phyloP scores from a whole-genome alignment of 169 alveolate genomes.

The Cryptosporidium ubiquitum region DNA sequence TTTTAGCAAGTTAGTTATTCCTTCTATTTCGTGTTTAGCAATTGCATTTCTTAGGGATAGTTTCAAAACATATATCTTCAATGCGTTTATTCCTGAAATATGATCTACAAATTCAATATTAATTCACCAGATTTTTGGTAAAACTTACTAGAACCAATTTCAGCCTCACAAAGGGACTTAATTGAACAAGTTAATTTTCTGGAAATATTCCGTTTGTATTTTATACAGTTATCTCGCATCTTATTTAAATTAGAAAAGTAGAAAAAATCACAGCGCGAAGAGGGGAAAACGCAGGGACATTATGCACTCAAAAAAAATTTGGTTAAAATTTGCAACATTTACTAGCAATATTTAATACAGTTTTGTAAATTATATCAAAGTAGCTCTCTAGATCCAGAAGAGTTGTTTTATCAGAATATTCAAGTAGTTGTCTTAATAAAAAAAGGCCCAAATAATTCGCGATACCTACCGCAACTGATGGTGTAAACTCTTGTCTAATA shows the following conservation, averaged over 20 bases:
- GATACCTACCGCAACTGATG: not conserved
- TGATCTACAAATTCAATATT: not conserved
- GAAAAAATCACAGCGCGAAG: not conserved
- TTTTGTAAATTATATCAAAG: not conserved
- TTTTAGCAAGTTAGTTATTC: not conserved
- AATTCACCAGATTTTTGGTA: no score
- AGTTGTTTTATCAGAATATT: not conserved
- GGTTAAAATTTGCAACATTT: not conserved
- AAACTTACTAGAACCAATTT: conserved; percentile 4
- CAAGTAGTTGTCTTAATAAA: not conserved
- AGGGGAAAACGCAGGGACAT: not conserved
- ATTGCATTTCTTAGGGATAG: conserved; percentile 41
- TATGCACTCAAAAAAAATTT: not conserved
- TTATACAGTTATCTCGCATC: not conserved
- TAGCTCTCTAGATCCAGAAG: not conserved
- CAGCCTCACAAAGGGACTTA: conserved; percentile 20
- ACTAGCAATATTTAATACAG: not conserved
- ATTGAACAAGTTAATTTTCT: not conserved
- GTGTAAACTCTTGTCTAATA: conserved; percentile 13
- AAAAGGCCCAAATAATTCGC: conserved; percentile 8
- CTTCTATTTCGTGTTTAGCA: conserved; percentile 8
- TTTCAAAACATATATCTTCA: conserved; percentile 25
- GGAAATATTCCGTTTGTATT: not conserved
- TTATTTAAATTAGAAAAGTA: not conserved
- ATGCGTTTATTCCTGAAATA: not conserved